phyloP scores from a whole-genome alignment of 2,329 filamentous ascomycete genomes.

The Acarospora socialis region DNA sequence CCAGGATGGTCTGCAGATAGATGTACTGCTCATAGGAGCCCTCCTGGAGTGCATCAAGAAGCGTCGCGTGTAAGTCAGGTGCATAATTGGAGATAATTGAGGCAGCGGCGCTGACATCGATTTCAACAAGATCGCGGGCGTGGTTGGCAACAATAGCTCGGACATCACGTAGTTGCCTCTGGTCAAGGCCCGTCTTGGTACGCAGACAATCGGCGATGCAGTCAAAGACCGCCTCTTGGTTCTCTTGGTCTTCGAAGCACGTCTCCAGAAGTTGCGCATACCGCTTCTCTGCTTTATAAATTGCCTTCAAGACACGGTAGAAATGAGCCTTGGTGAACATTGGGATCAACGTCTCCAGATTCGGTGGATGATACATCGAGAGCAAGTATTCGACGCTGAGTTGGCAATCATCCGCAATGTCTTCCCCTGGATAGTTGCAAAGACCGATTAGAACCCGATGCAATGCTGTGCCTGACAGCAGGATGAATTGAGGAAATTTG shows the following conservation, averaged over 20 bases:
- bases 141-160: constrained; percentile 51
- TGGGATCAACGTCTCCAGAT: constrained; percentile 61
- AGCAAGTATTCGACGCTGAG: constrained; percentile 93
- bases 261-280: constrained; percentile 64
- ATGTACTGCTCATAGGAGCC: constrained; percentile 53
- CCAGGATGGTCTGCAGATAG: constrained; percentile 66
- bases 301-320: constrained; percentile 79
- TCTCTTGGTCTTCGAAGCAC: constrained; percentile 73
- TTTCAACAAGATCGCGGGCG: constrained; percentile 49
- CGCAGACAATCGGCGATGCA: constrained; percentile 65
- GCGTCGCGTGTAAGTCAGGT: constrained; percentile 49
- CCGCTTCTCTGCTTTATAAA: constrained; percentile 66
- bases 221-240: constrained; percentile 60
- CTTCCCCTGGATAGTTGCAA: constrained; percentile 67
- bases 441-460: constrained; percentile 68
- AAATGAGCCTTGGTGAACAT: constrained; percentile 69
- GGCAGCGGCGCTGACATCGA: constrained; percentile 53
- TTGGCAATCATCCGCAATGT: constrained; percentile 84
- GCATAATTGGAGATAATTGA: constrained; percentile 47
- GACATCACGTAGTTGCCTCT: constrained; percentile 60
- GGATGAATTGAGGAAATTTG: constrained; percentile 90
- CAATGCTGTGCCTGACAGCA: constrained; percentile 74
- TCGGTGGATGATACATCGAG: constrained; percentile 81
- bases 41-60: constrained; percentile 48
- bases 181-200: constrained; percentile 45